These are phyloP conservation scores for Iris macrosiphon DNA, from an alignment of 106 monocot species.

Conservation along the genomic window DNA sequence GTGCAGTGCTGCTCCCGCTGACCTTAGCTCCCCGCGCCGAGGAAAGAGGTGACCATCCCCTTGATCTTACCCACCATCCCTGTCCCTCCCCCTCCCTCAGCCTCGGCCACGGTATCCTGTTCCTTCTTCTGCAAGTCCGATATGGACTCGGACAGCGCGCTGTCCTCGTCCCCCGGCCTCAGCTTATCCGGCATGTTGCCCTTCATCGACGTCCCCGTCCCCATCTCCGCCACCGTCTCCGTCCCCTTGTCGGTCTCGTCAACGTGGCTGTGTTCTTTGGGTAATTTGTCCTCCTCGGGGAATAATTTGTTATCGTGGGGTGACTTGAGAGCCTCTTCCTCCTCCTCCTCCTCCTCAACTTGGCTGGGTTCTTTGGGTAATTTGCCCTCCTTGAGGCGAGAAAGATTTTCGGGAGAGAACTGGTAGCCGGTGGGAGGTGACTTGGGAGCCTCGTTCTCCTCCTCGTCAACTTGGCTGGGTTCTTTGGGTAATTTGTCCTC, in stretches of 20 bases:
- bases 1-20: background rate
- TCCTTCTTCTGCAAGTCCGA: constrained; percentile 27
- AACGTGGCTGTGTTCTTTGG: too few relatives aligned
- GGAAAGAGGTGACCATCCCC: constrained; percentile 25
- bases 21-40: background rate
- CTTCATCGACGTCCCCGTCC: constrained; percentile 21
- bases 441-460: too few relatives aligned
- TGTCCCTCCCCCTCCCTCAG: background rate
- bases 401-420: too few relatives aligned
- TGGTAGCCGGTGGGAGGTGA: too few relatives aligned
- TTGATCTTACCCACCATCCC: constrained; percentile 29
- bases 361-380: too few relatives aligned
- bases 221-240: background rate
- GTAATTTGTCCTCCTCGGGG: too few relatives aligned
- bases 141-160: constrained; percentile 40
- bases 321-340: too few relatives aligned
- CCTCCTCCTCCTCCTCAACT: too few relatives aligned
- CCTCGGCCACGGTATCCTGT: constrained; percentile 1
- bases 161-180: constrained; percentile 48
- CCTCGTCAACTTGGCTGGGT: too few relatives aligned
- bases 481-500: too few relatives aligned
- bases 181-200: constrained; percentile 41
- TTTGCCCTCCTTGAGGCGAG: too few relatives aligned
- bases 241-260: background rate
- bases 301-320: too few relatives aligned